A percentile compares a stretch with the other conserved stretches of the same genome.
phyloP scores from a whole-genome alignment of 176 grass and related monocot species.

The Phragmites australis region DNA sequence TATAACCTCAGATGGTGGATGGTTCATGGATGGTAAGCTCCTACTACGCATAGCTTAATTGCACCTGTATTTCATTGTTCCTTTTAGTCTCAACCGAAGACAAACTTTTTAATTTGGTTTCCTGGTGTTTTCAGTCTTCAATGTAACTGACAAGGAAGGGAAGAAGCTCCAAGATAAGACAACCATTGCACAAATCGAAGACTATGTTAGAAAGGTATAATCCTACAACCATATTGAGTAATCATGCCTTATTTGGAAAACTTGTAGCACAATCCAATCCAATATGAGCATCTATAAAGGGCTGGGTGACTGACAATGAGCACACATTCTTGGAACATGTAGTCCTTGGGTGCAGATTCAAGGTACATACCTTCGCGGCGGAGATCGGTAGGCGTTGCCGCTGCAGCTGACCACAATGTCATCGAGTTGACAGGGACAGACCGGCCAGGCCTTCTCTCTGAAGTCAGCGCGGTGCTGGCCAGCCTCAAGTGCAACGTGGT shows the following conservation, averaged over 20 bases:
- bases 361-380: constrained; percentile 54
- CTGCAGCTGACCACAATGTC: constrained; percentile 53
- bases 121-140: constrained; percentile 56
- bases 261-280: not conserved
- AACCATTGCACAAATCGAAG: constrained; percentile 34
- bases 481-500: constrained; percentile 82
- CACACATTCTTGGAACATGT: constrained; percentile 14
- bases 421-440: constrained; percentile 76
- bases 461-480: constrained; percentile 71
- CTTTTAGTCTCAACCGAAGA: not conserved
- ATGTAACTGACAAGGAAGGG: constrained; percentile 69
- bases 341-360: constrained; percentile 73
- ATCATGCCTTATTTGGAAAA: not conserved
- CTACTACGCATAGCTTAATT: not conserved
- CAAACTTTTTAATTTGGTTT: constrained; percentile 18
- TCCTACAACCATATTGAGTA: not conserved
- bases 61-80: not conserved
- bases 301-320: not conserved
- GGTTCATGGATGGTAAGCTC: constrained; percentile 87
- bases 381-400: constrained; percentile 53
- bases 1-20: constrained; percentile 74
- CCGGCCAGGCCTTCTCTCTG: constrained; percentile 73
- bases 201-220: constrained; percentile 60
- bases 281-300: not conserved
- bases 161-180: constrained; percentile 58